Evolutionary conservation across 2,329 filamentous ascomycete genomes (phyloP), one percentile per base, ranked within the genome.

Genomic region (Aspergillus viridinutans): DNA sequence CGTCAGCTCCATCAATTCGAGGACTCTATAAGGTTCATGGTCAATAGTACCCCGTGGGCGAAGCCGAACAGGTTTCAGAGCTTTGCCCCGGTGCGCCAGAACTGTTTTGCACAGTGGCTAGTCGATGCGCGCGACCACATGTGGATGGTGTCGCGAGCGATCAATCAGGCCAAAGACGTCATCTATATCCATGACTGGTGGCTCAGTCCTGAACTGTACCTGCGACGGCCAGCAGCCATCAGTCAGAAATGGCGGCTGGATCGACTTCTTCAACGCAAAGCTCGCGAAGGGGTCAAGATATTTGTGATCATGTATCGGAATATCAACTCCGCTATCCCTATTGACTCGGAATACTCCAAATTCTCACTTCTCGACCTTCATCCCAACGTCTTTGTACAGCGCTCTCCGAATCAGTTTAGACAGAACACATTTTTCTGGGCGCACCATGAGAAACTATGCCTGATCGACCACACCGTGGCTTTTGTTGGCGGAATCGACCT

Each of bases 121-220:
- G 93, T 99, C 0, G 94, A 99, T 74, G 94, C 90, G 17, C 86
- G 94, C 64, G 94, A 99, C 72, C 95, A 97, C 79, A 97, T 97
- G 93, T 99, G 94, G 94, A 96, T 97, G 72, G 92, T 97, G 7
- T 97, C 93, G 10, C 85, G 93, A 62, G 94, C 94, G 12, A 95
- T 99, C 67, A 94, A 91, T 71, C 96, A 97, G 86, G 94, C 94
- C 8, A 90, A 90, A 67, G 94, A 97, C 76, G 93, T 97, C 60
- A 93, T 99, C 65, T 97, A 97, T 74, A 97, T 99, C 61, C 94
- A 99, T 72, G 94, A 97, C 74, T 99, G 94, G 94, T 99, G 94
- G 94, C 78, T 99, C 43, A 97, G 90, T 65, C 94, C 94, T 1
- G 93, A 99, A 74, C 78, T 99, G 48, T 99, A 99, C 77, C 88